A percentile compares a stretch with the other conserved stretches of the same genome.
Evolutionary conservation across 1,284 basidiomycete species (phyloP).

Genomic region (Irpex sp.): DNA sequence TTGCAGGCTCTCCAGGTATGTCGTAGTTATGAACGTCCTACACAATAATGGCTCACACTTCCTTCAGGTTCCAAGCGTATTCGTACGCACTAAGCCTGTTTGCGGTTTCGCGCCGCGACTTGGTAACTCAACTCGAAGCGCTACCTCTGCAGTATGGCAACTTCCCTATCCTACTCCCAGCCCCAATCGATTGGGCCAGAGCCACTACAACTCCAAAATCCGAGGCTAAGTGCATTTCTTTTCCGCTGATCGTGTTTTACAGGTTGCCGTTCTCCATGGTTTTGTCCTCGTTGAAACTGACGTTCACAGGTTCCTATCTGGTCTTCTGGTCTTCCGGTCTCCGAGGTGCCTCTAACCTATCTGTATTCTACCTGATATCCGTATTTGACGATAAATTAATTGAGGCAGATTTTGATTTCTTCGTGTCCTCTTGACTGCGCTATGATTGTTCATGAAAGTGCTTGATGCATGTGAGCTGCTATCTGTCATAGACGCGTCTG

Average conservation of each 20-base stretch:
- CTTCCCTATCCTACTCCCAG: too few relatives aligned
- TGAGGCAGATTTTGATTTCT: not conserved
- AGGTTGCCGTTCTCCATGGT: not conserved
- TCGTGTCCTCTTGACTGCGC: not conserved
- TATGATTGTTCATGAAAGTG: too few relatives aligned
- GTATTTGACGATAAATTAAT: not conserved
- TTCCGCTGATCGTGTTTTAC: not conserved
- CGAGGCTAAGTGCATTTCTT: not conserved
- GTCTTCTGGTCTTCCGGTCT: not conserved
- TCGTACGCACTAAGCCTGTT: not conserved
- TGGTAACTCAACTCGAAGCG: not conserved
- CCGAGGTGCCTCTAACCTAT: not conserved
- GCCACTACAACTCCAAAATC: not conserved
- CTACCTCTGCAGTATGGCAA: too few relatives aligned
- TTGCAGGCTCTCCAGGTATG: constrained; percentile 8
- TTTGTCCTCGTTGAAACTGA: not conserved
- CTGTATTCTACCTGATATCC: not conserved
- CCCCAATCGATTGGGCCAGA: not conserved
- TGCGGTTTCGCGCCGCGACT: not conserved
- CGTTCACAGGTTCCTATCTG: not conserved
- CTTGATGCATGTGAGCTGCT: too few relatives aligned
- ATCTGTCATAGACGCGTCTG: too few relatives aligned
- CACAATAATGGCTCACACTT: not conserved
- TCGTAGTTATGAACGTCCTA: not conserved
- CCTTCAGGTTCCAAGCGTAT: not conserved